These are phyloP conservation scores for Lactifluus volemus DNA, from an alignment of 768 basidiomycete genomes.

Conservation along the genomic window DNA sequence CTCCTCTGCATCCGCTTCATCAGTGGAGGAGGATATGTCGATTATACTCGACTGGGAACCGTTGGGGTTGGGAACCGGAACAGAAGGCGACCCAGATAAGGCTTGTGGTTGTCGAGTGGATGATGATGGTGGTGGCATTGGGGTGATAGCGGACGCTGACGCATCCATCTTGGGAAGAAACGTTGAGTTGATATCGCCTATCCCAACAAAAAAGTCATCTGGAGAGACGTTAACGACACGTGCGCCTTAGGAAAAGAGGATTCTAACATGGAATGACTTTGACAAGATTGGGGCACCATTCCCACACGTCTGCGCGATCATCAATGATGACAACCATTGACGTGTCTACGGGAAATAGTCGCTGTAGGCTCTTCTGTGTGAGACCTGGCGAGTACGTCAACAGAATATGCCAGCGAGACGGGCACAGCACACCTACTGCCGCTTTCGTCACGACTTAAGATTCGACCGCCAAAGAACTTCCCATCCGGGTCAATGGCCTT, in stretches of 20 bases:
- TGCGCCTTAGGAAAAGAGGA: neutral
- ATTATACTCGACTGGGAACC: neutral
- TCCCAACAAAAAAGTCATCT: slow-evolving; percentile 98
- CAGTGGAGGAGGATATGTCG: slow-evolving; percentile 3
- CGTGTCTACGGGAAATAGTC: slow-evolving; percentile 93
- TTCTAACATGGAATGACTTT: slow-evolving; percentile 91
- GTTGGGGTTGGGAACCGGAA: neutral
- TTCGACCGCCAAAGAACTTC: slow-evolving; percentile 75
- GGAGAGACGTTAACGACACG: slow-evolving; percentile 19
- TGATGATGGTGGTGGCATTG: slow-evolving; percentile 12
- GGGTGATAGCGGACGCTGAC: slow-evolving; percentile 32
- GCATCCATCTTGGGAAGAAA: slow-evolving; percentile 79
- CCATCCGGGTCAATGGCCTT: slow-evolving; percentile 87
- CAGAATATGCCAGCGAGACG: neutral
- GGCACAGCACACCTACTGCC: slow-evolving; percentile 58
- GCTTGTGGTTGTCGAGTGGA: neutral
- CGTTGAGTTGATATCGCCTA: slow-evolving; percentile 95
- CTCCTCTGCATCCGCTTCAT: slow-evolving; percentile 36
- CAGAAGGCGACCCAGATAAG: slow-evolving; percentile 1
- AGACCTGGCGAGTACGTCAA: slow-evolving; percentile 5
- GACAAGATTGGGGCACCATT: slow-evolving; percentile 92
- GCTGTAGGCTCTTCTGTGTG: slow-evolving; percentile 84
- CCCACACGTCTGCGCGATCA: slow-evolving; percentile 98
- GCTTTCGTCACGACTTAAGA: slow-evolving; percentile 92
- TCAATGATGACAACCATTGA: slow-evolving; percentile 99